Evolutionary conservation across 768 basidiomycete species (phyloP).

Genomic region (Hebeloma cylindrosporum): DNA sequence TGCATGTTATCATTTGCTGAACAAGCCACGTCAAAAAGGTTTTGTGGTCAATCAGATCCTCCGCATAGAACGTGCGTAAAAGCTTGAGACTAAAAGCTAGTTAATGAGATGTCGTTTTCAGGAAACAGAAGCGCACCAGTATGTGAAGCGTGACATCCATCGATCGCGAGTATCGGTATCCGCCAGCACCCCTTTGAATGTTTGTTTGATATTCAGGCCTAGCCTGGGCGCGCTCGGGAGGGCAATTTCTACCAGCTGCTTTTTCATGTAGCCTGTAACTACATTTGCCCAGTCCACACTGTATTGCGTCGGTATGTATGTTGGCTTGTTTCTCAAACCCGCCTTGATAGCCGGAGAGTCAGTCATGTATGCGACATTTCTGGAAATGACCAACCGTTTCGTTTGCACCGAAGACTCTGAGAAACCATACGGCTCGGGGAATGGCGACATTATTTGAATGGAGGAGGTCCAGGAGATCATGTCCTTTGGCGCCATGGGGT

Average conservation of each 20-base stretch:
- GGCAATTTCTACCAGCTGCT: slow-evolving; percentile 75
- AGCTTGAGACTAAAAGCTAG: slow-evolving; percentile 55
- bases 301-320: slow-evolving; percentile 82
- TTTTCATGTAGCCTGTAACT: slow-evolving; percentile 79
- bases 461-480: slow-evolving; percentile 77
- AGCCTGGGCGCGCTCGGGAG: slow-evolving; percentile 77
- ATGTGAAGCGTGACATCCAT: slow-evolving; percentile 79
- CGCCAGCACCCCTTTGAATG: slow-evolving; percentile 78
- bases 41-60: slow-evolving; percentile 76
- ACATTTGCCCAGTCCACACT: slow-evolving; percentile 85
- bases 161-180: slow-evolving; percentile 68
- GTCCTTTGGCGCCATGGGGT: slow-evolving; percentile 84
- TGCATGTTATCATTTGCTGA: slow-evolving; percentile 72
- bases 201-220: slow-evolving; percentile 78
- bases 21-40: slow-evolving; percentile 81
- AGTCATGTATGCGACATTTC: not conserved
- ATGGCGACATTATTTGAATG: slow-evolving; percentile 77
- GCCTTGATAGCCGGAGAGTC: slow-evolving; percentile 41
- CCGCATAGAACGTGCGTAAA: slow-evolving; percentile 73
- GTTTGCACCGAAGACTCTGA: slow-evolving; percentile 84
- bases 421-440: slow-evolving; percentile 83
- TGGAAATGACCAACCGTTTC: slow-evolving; percentile 59
- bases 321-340: slow-evolving; percentile 72
- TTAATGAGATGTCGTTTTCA: not conserved
- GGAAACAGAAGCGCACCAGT: slow-evolving; percentile 49